These are phyloP conservation scores for Parastagonospora nodorum DNA, from an alignment of 2,329 filamentous ascomycete genomes.

Conservation along the genomic window DNA sequence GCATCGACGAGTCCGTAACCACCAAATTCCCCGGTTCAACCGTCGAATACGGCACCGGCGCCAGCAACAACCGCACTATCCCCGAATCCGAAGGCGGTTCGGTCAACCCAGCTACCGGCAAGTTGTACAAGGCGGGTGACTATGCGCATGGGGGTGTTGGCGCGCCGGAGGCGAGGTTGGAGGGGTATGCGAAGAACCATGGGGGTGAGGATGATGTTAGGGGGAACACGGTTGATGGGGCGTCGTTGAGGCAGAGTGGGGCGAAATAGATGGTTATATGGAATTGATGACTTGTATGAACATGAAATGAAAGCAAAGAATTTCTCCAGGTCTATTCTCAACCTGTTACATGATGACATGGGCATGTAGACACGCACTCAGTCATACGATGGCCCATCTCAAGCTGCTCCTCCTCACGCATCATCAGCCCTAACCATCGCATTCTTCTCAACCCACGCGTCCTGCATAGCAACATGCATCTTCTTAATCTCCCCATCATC, in stretches of 20 bases:
- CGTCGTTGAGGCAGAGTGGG: conserved; percentile 1
- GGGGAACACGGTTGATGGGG: conserved; percentile 30
- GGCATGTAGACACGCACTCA: no score
- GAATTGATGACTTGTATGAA: not conserved
- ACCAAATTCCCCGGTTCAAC: conserved; percentile 52
- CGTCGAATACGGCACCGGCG: conserved; percentile 51
- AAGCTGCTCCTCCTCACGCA: not conserved
- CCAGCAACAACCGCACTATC: conserved; percentile 55
- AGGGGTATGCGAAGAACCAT: conserved; percentile 44
- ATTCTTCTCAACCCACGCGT: not conserved
- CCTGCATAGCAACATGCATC: no score
- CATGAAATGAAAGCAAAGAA: not conserved
- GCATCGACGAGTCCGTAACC: conserved; percentile 50
- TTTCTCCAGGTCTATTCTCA: not conserved
- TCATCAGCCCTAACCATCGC: not conserved
- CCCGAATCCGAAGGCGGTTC: conserved; percentile 53
- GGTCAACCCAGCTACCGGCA: conserved; percentile 48
- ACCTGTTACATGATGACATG: no score
- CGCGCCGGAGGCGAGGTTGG: conserved; percentile 53
- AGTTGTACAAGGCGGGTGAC: conserved; percentile 53
- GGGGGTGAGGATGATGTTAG: conserved; percentile 49
- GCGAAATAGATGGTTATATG: not conserved
- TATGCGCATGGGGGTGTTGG: conserved; percentile 52
- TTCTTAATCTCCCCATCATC: no score
- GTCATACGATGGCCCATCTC: no score